Base-by-base conservation (phyloP, 257 asterid genomes). In the Plantago major region DNA sequence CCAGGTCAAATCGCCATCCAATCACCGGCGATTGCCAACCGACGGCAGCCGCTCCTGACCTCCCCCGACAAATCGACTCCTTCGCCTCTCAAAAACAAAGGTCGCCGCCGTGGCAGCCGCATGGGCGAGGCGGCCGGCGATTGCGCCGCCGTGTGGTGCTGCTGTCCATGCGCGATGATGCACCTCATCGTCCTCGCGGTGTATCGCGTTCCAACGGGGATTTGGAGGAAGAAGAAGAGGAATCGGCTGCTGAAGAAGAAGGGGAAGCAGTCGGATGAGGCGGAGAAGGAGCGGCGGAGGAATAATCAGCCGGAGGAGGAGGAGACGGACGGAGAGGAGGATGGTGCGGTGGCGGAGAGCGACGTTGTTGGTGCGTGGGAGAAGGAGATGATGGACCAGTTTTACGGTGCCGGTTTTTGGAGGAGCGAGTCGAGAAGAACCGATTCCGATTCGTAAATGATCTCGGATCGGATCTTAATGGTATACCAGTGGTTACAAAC, bases 101-200 rank as follows among this genome's bases (percentile, higher is more conserved):
- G 40, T 7, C 40, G 62, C 11, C 55, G 62, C 19, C 75, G 75
- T 42, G 67, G 74, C 51, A 74, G 85, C 53, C 69, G 63, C 75
- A 53, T 77, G 40, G 88, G 88, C 43, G 84, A 79, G 73, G 64
- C 81, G 56, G 78, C 84, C 67, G 88, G 84, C 10, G 84, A 43
- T 60, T 81, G 88, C 82, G 73, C 84, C 55, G 88, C 84, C 46
- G 80, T 81, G 60, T 68, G 77, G 63, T 81, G 88, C 58, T 78
- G 84, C 76, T 81, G 82, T 38, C 88, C 84, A 0, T 81, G 84
- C 77, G 63, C 72, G 14, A 47, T 71, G 82, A 28, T 74, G 70
- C 77, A 78, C 46, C 66, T 81, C 6, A 13, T 73, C 28, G 30
- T 81, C 67, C 79, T 81, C 14, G 80, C 81, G n/a, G 73, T 73